Conservation (phyloP, 768 basidiomycete species). For the Steccherinum ochraceum region DNA sequence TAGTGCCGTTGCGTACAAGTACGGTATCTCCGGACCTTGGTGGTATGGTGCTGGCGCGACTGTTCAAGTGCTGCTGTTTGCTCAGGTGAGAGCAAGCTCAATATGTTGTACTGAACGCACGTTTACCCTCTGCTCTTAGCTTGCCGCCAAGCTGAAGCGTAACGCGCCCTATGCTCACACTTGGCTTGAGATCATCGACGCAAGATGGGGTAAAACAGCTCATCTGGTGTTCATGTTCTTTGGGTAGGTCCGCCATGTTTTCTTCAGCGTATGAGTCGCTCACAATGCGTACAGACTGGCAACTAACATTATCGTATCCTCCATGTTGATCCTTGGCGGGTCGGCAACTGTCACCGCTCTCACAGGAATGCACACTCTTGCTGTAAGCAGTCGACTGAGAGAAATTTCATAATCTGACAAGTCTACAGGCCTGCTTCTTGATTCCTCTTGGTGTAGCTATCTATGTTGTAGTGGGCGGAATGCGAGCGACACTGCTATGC, state of each 20-base stretch:
- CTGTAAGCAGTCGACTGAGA: conserved; percentile 48
- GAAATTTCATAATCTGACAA: too few species aligned
- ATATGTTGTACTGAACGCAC: not conserved
- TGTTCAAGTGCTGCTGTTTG: conserved; percentile 87
- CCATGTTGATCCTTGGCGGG: conserved; percentile 74
- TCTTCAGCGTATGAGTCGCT: not conserved
- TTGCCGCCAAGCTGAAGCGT: conserved; percentile 87
- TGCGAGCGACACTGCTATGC: conserved; percentile 80
- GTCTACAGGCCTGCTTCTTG: conserved; percentile 71
- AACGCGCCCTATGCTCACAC: conserved; percentile 88
- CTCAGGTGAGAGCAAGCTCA: conserved; percentile 40
- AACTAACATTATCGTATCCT: conserved; percentile 90
- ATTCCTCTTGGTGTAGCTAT: conserved; percentile 84
- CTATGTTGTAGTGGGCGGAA: conserved; percentile 83
- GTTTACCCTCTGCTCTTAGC: conserved; percentile 28
- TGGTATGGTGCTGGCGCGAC: conserved; percentile 92
- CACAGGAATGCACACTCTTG: conserved; percentile 87
- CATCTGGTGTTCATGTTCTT: conserved; percentile 89
- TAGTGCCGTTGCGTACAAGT: conserved; percentile 80
- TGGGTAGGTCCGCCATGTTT: conserved; percentile 33
- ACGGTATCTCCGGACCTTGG: conserved; percentile 82
- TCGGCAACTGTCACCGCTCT: conserved; percentile 84
- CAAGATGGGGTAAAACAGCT: conserved; percentile 72
- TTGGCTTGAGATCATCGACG: conserved; percentile 81
- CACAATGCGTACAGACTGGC: conserved; percentile 43